Base-by-base conservation (phyloP, 2,329 filamentous ascomycete genomes). In the Fusarium lyarnte region DNA sequence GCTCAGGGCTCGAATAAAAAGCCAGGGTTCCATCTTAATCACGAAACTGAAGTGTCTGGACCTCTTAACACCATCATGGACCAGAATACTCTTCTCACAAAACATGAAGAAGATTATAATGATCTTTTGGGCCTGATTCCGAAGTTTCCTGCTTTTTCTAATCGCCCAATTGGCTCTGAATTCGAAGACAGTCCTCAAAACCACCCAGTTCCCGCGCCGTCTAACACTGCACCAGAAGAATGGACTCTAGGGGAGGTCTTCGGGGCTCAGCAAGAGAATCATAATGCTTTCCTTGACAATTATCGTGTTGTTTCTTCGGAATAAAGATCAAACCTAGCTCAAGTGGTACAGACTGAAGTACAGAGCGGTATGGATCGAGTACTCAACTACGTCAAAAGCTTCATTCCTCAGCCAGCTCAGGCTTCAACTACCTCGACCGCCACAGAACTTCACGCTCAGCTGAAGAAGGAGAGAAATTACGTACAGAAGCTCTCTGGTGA, bases 351-450 rank as follows among this genome's bases (percentile, higher is more conserved):
- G 1, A 45, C 19, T 4, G 41, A 43, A 36, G 9, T 58, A 6
- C 52, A 42, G 5, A 21, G 14, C 29, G 19, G 45, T 25, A 38
- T 62, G 23, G 6, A 54, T 27, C 47, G 52, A 8, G 0, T 55
- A 4, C 1, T 27, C 25, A 21, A 14, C 10, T 43, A 12, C 2
- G 3, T 63, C 41, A 42, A 17, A 12, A 3, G 5, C 14, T 1
- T 49, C 0, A 5, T 10, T 2, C 0, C 4, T 7, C 46, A 31
- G 16, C 12, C 61, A 11, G 2, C 21, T 9, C 57, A 62, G 8
- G 1, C 17, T 6, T 10, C 57, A 25, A 5, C 4, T 25, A 6
- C 14, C 0, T 7, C 4, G 3, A n/a, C 39, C 4, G 3, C 33
- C 6, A 10, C 27, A 8, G 12, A 16, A 2, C 49, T 63, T 12